Conservation (phyloP, 2,329 filamentous ascomycete species). For the Myriosclerotinia scirpicola region DNA sequence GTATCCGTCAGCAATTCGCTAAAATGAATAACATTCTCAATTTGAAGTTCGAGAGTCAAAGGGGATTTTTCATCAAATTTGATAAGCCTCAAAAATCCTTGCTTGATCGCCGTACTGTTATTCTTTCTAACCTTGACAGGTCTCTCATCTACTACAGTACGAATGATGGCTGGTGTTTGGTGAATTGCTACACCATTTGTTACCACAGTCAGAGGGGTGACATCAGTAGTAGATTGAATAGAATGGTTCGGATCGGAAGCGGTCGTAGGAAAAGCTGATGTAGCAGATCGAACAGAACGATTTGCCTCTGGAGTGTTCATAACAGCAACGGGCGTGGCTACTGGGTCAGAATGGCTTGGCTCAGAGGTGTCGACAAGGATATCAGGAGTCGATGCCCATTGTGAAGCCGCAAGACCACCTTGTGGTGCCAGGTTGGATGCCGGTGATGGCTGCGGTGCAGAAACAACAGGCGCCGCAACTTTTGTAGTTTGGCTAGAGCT, state of each 20-base stretch:
- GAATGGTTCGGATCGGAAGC: background rate
- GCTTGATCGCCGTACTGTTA: background rate
- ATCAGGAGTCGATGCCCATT: conserved; percentile 7
- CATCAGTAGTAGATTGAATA: background rate
- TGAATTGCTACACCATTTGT: background rate
- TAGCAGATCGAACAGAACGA: background rate
- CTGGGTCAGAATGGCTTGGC: background rate
- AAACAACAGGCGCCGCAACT: background rate
- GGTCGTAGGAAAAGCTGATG: background rate
- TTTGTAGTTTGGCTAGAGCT: background rate
- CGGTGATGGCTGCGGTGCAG: background rate
- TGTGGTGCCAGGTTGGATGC: background rate
- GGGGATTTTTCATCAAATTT: conserved; percentile 8
- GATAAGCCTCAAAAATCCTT: conserved; percentile 6
- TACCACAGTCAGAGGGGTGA: background rate
- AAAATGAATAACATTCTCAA: conserved; percentile 13
- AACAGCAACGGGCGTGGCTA: too few relatives aligned
- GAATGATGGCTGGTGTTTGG: background rate
- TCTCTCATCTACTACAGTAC: conserved; percentile 3
- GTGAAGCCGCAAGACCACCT: conserved; percentile 5
- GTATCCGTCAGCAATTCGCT: conserved; percentile 19
- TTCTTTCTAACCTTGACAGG: conserved; percentile 18
- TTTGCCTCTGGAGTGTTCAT: background rate
- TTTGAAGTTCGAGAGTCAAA: conserved; percentile 14
- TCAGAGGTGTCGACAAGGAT: background rate